Percentiles rank a stretch among this genome's conserved stretches.
Conservation (phyloP, 331 rosid genomes). For the Acacia pycnantha region DNA sequence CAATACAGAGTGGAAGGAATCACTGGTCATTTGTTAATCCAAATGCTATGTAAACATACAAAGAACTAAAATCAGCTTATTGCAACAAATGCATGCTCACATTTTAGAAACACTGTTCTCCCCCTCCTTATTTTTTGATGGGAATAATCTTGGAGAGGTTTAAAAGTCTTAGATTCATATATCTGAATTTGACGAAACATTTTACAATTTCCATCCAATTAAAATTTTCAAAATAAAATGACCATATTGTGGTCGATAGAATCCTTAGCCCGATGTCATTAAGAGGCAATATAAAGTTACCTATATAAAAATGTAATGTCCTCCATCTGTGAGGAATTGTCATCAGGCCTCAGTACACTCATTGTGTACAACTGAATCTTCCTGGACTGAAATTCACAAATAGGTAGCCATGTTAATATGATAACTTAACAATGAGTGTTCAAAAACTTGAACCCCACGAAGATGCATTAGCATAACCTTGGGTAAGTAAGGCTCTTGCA, state of each 20-base stretch:
- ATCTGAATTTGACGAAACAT: not conserved
- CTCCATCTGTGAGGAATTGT: conserved; percentile 50
- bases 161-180: not conserved
- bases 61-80: conserved; percentile 6
- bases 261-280: conserved; percentile 15
- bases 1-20: conserved; percentile 6
- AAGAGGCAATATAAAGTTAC: conserved; percentile 44
- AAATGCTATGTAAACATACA: conserved; percentile 10
- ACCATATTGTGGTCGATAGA: conserved; percentile 18
- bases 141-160: not conserved
- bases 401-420: conserved; percentile 16
- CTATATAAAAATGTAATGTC: conserved; percentile 84
- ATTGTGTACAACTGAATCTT: conserved; percentile 77
- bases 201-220: conserved; percentile 2
- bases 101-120: conserved; percentile 15
- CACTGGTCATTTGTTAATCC: conserved; percentile 10
- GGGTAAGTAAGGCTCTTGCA: conserved; percentile 64
- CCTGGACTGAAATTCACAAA: conserved; percentile 60
- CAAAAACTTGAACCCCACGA: conserved; percentile 25
- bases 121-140: not conserved
- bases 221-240: conserved; percentile 14
- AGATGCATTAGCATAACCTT: conserved; percentile 45
- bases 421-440: conserved; percentile 13
- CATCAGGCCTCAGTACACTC: conserved; percentile 86
- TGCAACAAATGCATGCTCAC: conserved; percentile 27